A percentile compares a stretch with the other conserved stretches of the same genome.
Conservation (phyloP, 768 basidiomycete species). For the Suillus plorans region DNA sequence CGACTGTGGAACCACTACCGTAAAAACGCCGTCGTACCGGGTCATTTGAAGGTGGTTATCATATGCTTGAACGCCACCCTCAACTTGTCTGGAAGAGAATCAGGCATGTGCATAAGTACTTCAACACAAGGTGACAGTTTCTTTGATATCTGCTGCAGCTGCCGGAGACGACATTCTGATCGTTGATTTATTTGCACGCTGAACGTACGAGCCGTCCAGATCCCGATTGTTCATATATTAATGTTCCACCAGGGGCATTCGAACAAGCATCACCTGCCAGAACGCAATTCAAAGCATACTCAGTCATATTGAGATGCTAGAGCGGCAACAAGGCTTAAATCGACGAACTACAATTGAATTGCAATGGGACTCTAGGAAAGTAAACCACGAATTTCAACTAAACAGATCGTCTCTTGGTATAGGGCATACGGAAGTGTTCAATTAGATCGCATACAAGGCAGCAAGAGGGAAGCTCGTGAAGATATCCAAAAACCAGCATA, state of each 20-base stretch:
- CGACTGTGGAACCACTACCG: slow-evolving; percentile 14
- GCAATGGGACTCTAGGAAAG: not conserved
- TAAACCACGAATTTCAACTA: not conserved
- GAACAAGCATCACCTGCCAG: not conserved
- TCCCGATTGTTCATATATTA: not conserved
- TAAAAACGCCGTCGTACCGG: no score
- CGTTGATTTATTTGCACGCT: not conserved
- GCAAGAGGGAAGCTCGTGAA: not conserved
- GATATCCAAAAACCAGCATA: not conserved
- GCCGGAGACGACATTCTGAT: no score
- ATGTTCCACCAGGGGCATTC: not conserved
- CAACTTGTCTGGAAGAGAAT: no score
- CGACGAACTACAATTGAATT: not conserved
- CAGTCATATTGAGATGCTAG: not conserved
- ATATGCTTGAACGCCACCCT: no score
- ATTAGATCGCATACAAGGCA: not conserved
- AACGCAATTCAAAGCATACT: slow-evolving; percentile 8
- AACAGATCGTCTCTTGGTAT: not conserved
- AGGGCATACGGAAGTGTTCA: not conserved
- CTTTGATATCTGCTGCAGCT: not conserved
- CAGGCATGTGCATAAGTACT: no score
- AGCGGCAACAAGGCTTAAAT: not conserved
- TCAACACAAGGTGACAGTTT: not conserved
- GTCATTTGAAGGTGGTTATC: no score
- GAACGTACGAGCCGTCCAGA: not conserved